Evolutionary conservation across 2,329 filamentous ascomycete genomes (phyloP), one percentile per base, ranked within the genome.

Genomic region (Orbilia javanica): DNA sequence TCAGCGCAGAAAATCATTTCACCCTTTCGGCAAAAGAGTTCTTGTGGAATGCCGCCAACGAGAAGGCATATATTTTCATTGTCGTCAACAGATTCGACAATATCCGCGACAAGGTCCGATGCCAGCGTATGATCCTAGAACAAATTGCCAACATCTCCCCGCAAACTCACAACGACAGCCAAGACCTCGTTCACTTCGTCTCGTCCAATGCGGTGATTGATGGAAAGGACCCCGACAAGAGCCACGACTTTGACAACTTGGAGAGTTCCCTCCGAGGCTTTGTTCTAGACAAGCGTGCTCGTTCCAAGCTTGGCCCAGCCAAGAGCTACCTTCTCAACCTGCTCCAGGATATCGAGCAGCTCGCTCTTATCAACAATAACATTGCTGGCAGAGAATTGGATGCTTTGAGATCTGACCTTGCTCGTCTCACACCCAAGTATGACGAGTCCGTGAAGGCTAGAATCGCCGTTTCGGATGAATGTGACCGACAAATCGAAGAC

Each of bases 31-130:
- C 96, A n/a, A 96, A 93, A 84, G 96, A 99, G 82, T 99, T 99
- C 82, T 97, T 99, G 79, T 92, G 93, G 87, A 95, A 95, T 63
- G 96, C 96, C 1, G 96, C 96, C 0, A 90, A 95, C 46, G 96
- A 99, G 83, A 99, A 99, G 85, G 95, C 96, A 0, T 99, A 99
- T 83, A 94, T 99, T 79, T 99, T 99, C 84, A 97, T 99, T 84
- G 96, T 99, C 13, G 96, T 99, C 80, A 99, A 99, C 83, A 94
- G 95, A 18, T 99, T 94, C 82, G 96, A 99, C 84, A 92, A 92
- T 79, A 98, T 99, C 82, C 89, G 92, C 80, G 94, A 98, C 84
- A 96, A 97, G 86, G 88, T 93, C 76, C 88, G 95, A 75, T 98
- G 95, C 84, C 89, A 97, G 84, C 93, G 96, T 83, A 92, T 93